Base-by-base conservation (phyloP, 768 basidiomycete genomes). In the Strobilomyces confusus region DNA sequence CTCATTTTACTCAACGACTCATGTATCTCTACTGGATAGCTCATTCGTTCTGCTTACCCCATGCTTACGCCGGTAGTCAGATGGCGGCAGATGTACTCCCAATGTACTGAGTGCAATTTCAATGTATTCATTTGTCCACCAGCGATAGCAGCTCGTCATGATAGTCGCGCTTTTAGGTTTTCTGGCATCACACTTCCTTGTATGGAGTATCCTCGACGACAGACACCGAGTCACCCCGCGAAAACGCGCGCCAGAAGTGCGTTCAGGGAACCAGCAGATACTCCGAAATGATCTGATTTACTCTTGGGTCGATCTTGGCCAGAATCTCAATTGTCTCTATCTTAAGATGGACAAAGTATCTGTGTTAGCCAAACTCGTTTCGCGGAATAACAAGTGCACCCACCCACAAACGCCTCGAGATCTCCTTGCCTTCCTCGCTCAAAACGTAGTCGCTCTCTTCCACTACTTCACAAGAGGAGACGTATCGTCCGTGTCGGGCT, bases 351-450 rank as follows among this genome's bases (percentile, higher is more conserved):
- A 3, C 36, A 13, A 4, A 26, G 30, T 38, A 26, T n/a, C 15
- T 8, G 19, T 14, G 32, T 63, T 30, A 62, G 44, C 23, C 22
- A 40, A 38, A 40, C 23, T 44, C 38, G 8, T 45, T 25, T 20
- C 30, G 13, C 23, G 23, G 22, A 15, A 26, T 17, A 26, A 3
- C 26, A 6, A 14, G 34, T 34, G 8, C 3, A 63, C 65, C 49
- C 29, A 75, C 73, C 74, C 72, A 74, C 33, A 73, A 20, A 44
- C 61, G 61, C 29, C 60, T 61, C 26, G 70, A 64, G 20, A 63
- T 37, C 23, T 66, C 63, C 37, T 48, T 58, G n/a, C 74, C 72
- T 41, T 68, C 63, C 13, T 62, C 58, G 19, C 65, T 66, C 22
- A 70, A 48, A 17, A 67, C 52, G 34, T 62, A 72, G 55, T 73